phyloP scores from a whole-genome alignment of 2,329 filamentous ascomycete species.

The Sclerotinia borealis region DNA sequence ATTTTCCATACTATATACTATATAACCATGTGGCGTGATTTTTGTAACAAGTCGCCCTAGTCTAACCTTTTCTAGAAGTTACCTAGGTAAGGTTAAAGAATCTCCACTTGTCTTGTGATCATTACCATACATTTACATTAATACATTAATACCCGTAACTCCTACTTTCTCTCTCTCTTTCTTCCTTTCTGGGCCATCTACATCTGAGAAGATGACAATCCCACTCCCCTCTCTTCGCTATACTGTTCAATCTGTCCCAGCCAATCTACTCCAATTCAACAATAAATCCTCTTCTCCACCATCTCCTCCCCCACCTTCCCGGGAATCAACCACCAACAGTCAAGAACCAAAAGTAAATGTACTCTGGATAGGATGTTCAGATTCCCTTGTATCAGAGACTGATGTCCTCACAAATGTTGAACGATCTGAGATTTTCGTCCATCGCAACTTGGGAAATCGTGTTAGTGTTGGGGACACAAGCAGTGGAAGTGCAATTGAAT shows the following conservation, averaged over 20 bases:
- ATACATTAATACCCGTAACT: neutral
- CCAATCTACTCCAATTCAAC: neutral
- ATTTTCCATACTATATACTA: neutral
- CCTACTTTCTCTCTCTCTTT: neutral
- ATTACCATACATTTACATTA: neutral
- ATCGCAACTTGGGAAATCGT: conserved; percentile 66
- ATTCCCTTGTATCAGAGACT: conserved; percentile 60
- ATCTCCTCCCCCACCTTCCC: conserved; percentile 2
- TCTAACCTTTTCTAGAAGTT: neutral
- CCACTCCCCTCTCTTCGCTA: conserved; percentile 6
- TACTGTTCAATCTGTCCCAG: neutral
- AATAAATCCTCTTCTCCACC: neutral
- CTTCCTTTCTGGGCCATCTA: neutral
- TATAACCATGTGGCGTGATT: conserved; percentile 15
- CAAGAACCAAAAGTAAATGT: conserved; percentile 38
- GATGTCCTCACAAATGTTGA: conserved; percentile 50
- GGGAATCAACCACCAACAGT: neutral
- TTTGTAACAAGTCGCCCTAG: conserved; percentile 6
- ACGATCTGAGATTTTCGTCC: conserved; percentile 63
- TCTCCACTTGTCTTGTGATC: conserved; percentile 1
- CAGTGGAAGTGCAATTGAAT: conserved; percentile 56
- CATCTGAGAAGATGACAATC: neutral
- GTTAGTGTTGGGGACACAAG: conserved; percentile 54
- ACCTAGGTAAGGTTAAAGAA: too few relatives aligned
- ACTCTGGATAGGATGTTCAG: conserved; percentile 64